These are phyloP conservation scores for Inonotus obliquus DNA, from an alignment of 1,284 basidiomycete genomes.

Conservation along the genomic window DNA sequence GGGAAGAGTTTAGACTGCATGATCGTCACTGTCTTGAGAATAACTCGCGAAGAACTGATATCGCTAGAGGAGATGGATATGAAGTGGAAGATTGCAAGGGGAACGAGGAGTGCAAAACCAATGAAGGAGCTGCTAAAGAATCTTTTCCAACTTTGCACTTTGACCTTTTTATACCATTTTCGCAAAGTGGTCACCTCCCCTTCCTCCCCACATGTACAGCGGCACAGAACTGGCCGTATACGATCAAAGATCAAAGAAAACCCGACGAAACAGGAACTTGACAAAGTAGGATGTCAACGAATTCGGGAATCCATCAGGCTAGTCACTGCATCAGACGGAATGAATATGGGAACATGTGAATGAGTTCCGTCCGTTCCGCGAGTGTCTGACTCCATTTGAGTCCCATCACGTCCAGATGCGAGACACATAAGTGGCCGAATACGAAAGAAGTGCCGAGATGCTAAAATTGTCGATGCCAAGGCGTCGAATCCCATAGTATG, in stretches of 20 bases:
- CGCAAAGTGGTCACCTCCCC: background rate
- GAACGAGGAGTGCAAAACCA: background rate
- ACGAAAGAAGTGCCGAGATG: too few relatives aligned
- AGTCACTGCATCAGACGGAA: too few relatives aligned
- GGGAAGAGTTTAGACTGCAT: conserved; percentile 1
- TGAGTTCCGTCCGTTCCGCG: too few relatives aligned
- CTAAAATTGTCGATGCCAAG: too few relatives aligned
- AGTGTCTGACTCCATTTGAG: too few relatives aligned
- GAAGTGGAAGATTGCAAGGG: background rate
- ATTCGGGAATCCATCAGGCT: too few relatives aligned
- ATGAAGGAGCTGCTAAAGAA: conserved; percentile 2
- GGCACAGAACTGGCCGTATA: too few relatives aligned
- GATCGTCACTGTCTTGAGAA: background rate
- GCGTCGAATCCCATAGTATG: too few relatives aligned
- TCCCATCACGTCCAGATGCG: too few relatives aligned
- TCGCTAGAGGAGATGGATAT: background rate
- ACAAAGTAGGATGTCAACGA: background rate
- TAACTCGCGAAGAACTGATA: background rate
- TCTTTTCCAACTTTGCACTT: background rate
- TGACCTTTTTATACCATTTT: background rate
- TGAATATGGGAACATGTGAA: too few relatives aligned
- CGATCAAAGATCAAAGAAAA: background rate
- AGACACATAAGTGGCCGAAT: background rate
- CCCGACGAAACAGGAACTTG: background rate
- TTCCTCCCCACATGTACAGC: background rate